These are phyloP conservation scores for Lodderomyces parapsilosis DNA, from an alignment of 1,139 yeast genomes.

Conservation along the genomic window DNA sequence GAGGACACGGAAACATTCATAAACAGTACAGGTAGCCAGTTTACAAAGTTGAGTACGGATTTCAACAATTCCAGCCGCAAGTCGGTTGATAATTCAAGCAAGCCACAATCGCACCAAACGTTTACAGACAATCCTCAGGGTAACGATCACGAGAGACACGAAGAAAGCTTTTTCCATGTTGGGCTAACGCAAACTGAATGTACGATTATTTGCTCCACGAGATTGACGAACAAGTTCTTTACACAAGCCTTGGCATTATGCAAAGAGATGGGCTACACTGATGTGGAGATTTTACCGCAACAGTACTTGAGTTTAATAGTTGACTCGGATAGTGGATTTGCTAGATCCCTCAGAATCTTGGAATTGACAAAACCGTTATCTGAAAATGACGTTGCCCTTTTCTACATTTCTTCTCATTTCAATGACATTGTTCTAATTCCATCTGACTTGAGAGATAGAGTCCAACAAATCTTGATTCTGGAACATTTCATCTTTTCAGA, in stretches of 20 bases:
- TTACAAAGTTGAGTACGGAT: not conserved
- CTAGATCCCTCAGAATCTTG: conserved; percentile 52
- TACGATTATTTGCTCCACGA: conserved; percentile 50
- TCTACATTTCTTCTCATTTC: conserved; percentile 65
- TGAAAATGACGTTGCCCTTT: conserved; percentile 55
- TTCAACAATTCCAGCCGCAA: not conserved
- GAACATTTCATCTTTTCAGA: conserved; percentile 47
- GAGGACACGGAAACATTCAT: conserved; percentile 13
- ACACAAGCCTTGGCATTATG: conserved; percentile 33
- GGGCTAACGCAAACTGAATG: conserved; percentile 59
- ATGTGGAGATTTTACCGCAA: conserved; percentile 45
- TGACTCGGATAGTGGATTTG: conserved; percentile 60
- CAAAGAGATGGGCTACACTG: conserved; percentile 23
- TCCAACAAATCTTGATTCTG: conserved; percentile 41
- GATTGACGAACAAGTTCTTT: conserved; percentile 36
- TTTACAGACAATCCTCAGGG: not conserved
- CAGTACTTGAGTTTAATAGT: conserved; percentile 56
- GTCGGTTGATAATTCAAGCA: conserved; percentile 21
- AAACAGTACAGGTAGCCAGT: not conserved
- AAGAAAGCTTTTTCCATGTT: conserved; percentile 45
- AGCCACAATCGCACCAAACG: not conserved
- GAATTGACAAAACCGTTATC: conserved; percentile 63
- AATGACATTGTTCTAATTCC: conserved; percentile 70
- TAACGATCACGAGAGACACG: conserved; percentile 22
- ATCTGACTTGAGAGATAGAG: conserved; percentile 39